phyloP scores from a whole-genome alignment of 2,329 filamentous ascomycete genomes.

The Calonectria henricotiae region DNA sequence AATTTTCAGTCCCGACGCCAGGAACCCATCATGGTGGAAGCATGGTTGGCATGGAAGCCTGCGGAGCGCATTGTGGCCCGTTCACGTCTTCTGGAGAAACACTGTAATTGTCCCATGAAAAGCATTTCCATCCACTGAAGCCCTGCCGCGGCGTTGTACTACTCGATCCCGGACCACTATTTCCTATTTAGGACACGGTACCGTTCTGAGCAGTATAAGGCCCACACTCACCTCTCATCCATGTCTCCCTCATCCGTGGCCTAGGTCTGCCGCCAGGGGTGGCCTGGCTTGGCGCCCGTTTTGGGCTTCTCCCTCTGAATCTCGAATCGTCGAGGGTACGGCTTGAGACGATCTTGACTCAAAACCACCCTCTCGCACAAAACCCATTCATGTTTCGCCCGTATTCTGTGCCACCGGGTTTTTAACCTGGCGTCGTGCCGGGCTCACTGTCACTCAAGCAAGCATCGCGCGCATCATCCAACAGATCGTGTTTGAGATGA shows the following conservation, averaged over 20 bases:
- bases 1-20: neutral
- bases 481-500: constrained; percentile 32
- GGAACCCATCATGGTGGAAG: constrained; percentile 19
- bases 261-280: constrained; percentile 44
- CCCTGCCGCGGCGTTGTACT: constrained; percentile 42
- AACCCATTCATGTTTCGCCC: constrained; percentile 32
- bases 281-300: constrained; percentile 45
- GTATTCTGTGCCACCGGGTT: constrained; percentile 64
- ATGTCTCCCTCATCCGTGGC: constrained; percentile 44
- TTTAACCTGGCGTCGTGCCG: constrained; percentile 61
- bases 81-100: constrained; percentile 27
- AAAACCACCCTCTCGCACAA: constrained; percentile 37
- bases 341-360: constrained; percentile 54
- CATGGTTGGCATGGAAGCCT: constrained; percentile 24
- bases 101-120: constrained; percentile 35
- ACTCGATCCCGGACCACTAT: constrained; percentile 48
- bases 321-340: constrained; percentile 38
- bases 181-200: constrained; percentile 50
- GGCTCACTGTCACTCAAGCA: constrained; percentile 1
- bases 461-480: constrained; percentile 20
- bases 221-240: constrained; percentile 45
- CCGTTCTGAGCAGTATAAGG: constrained; percentile 46
- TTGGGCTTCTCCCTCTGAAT: constrained; percentile 34
- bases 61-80: constrained; percentile 33
- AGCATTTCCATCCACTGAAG: constrained; percentile 45